Evolutionary conservation across 768 basidiomycete species (phyloP).

Genomic region (Strobilomyces dryophilus): DNA sequence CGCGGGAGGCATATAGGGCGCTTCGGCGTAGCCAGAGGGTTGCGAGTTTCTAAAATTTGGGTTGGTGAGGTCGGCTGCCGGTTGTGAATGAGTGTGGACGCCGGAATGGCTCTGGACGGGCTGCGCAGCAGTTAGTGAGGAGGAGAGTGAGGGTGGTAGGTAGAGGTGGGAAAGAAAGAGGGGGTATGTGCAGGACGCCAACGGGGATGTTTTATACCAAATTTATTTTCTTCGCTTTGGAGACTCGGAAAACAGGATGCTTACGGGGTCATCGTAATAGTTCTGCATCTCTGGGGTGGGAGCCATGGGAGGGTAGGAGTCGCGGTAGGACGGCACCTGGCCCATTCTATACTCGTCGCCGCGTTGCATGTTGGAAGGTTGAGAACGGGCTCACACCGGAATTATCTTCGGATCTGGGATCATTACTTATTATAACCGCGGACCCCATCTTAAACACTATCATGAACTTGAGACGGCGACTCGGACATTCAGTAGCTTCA

Average conservation of each 20-base stretch:
- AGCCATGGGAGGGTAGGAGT: conserved; percentile 7
- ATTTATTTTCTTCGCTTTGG: conserved; percentile 1
- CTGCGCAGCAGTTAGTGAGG: conserved; percentile 16
- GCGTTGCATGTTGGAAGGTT: conserved; percentile 16
- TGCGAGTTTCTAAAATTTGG: conserved; percentile 22
- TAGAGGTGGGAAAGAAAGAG: background rate
- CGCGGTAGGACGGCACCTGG: conserved; percentile 22
- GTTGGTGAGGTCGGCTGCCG: conserved; percentile 19
- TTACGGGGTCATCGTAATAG: conserved; percentile 29
- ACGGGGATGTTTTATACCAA: background rate
- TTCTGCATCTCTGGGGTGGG: conserved; percentile 25
- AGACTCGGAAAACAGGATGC: background rate
- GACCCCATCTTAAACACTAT: no score
- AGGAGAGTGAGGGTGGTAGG: background rate
- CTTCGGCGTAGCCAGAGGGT: conserved; percentile 23
- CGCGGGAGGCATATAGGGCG: conserved; percentile 19
- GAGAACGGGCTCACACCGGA: background rate
- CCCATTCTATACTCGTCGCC: conserved; percentile 25
- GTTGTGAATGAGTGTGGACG: conserved; percentile 35
- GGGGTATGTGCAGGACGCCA: background rate
- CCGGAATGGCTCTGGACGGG: conserved; percentile 30
- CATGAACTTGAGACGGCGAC: no score
- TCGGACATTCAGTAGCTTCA: no score
- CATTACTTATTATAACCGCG: no score
- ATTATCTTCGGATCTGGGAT: no score